Evolutionary conservation across 2,329 filamentous ascomycete genomes (phyloP).

Genomic region (Fusarium sp.): DNA sequence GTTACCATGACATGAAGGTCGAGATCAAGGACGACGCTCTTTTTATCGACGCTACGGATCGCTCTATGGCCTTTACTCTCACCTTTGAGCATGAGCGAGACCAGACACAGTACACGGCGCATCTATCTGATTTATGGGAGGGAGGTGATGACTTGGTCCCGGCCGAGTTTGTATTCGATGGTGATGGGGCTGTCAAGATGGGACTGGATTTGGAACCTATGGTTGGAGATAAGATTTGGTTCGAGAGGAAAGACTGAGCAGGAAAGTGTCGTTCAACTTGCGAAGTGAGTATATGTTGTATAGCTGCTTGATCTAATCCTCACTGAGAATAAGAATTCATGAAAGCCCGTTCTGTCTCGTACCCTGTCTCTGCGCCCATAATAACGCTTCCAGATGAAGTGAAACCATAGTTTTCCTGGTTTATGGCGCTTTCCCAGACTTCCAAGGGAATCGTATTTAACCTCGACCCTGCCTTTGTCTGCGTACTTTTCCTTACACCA

Average conservation of each 20-base stretch:
- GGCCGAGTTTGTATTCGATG: conserved; percentile 32
- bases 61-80: conserved; percentile 42
- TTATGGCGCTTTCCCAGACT: not conserved
- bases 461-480: not conserved
- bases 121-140: conserved; percentile 29
- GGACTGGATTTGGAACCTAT: conserved; percentile 34
- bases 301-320: not conserved
- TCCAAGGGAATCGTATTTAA: not conserved
- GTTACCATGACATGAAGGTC: conserved; percentile 39
- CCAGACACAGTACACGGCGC: conserved; percentile 31
- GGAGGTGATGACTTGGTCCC: conserved; percentile 15
- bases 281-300: not conserved
- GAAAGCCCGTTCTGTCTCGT: not conserved
- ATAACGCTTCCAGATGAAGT: not conserved
- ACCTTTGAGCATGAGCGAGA: conserved; percentile 29
- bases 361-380: not conserved
- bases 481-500: not conserved
- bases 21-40: conserved; percentile 26
- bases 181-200: conserved; percentile 14
- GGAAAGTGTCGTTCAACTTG: not conserved
- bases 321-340: not conserved
- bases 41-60: conserved; percentile 42
- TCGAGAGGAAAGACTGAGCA: conserved; percentile 9
- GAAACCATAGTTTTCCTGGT: not conserved
- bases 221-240: conserved; percentile 34